These are phyloP conservation scores for Gaeumannomyces sp. DNA, from an alignment of 2,329 filamentous ascomycete genomes.

Conservation along the genomic window DNA sequence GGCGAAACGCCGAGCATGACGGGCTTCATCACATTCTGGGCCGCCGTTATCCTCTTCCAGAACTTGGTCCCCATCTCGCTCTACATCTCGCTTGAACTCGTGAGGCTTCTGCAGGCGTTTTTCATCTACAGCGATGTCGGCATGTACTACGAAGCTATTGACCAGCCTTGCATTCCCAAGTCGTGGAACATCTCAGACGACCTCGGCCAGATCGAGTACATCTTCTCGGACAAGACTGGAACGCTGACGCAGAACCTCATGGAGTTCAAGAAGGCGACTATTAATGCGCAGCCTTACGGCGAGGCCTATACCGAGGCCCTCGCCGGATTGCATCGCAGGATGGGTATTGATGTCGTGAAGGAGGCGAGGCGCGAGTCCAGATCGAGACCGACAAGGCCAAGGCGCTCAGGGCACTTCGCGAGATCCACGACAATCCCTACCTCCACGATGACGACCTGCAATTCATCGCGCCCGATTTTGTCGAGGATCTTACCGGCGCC, in stretches of 20 bases:
- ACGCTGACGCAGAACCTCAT: constrained; percentile 33
- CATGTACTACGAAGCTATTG: constrained; percentile 96
- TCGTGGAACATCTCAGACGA: constrained; percentile 99
- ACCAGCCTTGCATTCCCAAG: constrained; percentile 93
- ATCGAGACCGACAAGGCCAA: constrained; percentile 71
- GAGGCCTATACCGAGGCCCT: constrained; percentile 97
- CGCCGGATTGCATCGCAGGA: constrained; percentile 87
- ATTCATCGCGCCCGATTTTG: constrained; percentile 86
- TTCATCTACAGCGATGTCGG: constrained; percentile 95
- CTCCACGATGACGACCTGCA: constrained; percentile 84
- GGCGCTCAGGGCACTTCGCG: constrained; percentile 67
- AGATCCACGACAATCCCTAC: constrained; percentile 83
- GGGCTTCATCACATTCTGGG: constrained; percentile 96
- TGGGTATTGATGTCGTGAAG: constrained; percentile 79
- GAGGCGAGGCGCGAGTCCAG: constrained; percentile 69
- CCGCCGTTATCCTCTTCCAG: constrained; percentile 89
- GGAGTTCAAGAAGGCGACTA: constrained; percentile 98
- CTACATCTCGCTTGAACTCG: constrained; percentile 95
- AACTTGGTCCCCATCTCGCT: constrained; percentile 98
- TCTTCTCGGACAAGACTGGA: constrained; percentile 51
- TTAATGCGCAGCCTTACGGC: constrained; percentile 94
- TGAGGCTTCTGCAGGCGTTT: constrained; percentile 84
- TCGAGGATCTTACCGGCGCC: constrained; percentile 73
- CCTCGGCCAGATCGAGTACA: constrained; percentile 96
- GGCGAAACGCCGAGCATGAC: constrained; percentile 69